Base-by-base conservation (phyloP, 2,329 filamentous ascomycete genomes). In the Mycocentrospora acerina region DNA sequence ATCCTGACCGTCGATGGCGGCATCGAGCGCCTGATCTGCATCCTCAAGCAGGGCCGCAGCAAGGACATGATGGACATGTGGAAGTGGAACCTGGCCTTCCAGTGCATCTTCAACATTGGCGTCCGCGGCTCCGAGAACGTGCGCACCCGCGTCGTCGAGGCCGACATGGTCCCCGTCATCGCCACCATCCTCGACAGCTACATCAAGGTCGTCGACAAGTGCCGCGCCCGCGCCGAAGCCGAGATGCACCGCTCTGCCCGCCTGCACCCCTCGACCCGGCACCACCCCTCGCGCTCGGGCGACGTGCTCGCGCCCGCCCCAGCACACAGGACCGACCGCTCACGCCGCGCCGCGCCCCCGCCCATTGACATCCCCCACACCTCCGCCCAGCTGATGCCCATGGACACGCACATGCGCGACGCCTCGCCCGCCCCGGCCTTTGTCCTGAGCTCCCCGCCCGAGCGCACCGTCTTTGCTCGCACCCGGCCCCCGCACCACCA, bases 31-130 rank as follows among this genome's bases (percentile, higher is more conserved):
- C 76, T 98, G 55, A 88, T 98, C 66, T 96, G 90, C 79, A 96
- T 98, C 63, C 81, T 98, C 68, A 98, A 98, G 71, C 89, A 95
- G 71, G 93, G 93, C 48, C 81, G 93, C 64, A 96, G 88, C 72
- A 94, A 90, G 71, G 91, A 98, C 67, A 86, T 96, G 83, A 96
- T 97, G 91, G 91, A 96, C 68, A 95, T 95, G 88, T 98, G 93
- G 93, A 97, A 97, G 72, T 98, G 93, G 93, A 98, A 96, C 64
- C 79, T 98, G 48, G 93, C 93, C 36, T 98, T 98, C 69, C 93
- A 97, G 71, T 98, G 93, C 68, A 90, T 97, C 51, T 93, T 98
- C 66, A 98, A 98, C 69, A 97, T 98, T 63, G 93, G 93, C 40
- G 91, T 98, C 44, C 82, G 93, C 55, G 93, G 93, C 44, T 96